phyloP scores from a whole-genome alignment of 2,329 filamentous ascomycete genomes.

The Colletotrichum melonis region DNA sequence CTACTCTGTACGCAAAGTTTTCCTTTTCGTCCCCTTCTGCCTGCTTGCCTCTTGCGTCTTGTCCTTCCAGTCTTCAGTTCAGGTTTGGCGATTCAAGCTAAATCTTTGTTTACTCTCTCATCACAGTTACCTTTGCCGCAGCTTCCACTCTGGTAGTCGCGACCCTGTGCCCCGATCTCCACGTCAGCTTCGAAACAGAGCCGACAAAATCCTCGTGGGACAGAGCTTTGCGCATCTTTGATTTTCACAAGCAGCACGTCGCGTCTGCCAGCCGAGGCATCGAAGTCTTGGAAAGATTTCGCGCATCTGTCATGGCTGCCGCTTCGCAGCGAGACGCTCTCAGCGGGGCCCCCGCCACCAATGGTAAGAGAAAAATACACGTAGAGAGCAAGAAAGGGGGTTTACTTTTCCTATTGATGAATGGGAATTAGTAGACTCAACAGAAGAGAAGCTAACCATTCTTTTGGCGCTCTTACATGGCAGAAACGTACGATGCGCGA shows the following conservation, averaged over 20 bases:
- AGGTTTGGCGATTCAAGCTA: background rate
- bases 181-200: background rate
- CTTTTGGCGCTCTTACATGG: background rate
- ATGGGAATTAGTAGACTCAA: background rate
- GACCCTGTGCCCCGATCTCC: background rate
- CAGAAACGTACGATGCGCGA: background rate
- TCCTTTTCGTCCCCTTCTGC: background rate
- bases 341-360: background rate
- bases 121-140: constrained; percentile 12
- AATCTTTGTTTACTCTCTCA: background rate
- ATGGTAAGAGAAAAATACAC: background rate
- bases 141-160: background rate
- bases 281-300: constrained; percentile 12
- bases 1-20: background rate
- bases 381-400: background rate
- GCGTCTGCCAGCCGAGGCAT: background rate
- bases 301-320: background rate
- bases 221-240: background rate
- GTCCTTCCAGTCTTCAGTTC: background rate
- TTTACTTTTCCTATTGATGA: background rate
- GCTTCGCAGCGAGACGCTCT: background rate
- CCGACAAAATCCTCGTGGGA: constrained; percentile 3
- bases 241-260: constrained; percentile 13
- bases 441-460: background rate
- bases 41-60: background rate